Evolutionary conservation across 2,329 filamentous ascomycete genomes (phyloP).

Genomic region (Ophiobolus disseminans): DNA sequence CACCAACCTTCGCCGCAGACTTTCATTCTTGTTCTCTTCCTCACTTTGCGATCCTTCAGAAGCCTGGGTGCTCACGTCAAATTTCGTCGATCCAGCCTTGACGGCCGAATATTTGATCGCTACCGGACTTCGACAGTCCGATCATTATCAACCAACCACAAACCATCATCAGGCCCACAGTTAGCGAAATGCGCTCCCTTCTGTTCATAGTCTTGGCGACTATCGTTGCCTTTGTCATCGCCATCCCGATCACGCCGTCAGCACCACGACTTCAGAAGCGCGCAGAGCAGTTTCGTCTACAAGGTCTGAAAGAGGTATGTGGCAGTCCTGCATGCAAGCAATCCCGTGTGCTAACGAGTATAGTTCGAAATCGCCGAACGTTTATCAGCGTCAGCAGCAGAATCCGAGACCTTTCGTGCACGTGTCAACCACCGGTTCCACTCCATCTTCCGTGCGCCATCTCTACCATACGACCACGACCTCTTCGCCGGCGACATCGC

Average conservation of each 20-base stretch:
- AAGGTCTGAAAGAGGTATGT: conserved; percentile 45
- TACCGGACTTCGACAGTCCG: background rate
- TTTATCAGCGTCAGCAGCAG: conserved; percentile 29
- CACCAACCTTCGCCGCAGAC: conserved; percentile 16
- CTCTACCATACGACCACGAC: conserved; percentile 32
- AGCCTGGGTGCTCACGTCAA: conserved; percentile 19
- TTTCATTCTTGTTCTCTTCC: conserved; percentile 22
- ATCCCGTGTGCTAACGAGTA: conserved; percentile 13
- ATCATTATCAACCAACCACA: background rate
- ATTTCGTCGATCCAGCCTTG: background rate
- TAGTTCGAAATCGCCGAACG: conserved; percentile 45
- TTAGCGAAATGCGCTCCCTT: conserved; percentile 35
- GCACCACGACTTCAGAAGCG: conserved; percentile 41
- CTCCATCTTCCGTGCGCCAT: conserved; percentile 25
- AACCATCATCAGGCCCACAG: conserved; percentile 1
- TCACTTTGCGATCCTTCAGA: conserved; percentile 21
- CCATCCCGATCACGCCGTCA: conserved; percentile 45
- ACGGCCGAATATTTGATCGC: background rate
- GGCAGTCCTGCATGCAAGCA: background rate
- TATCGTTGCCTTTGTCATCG: conserved; percentile 30
- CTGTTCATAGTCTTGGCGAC: conserved; percentile 35
- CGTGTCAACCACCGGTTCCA: conserved; percentile 32
- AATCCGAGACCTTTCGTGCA: conserved; percentile 23
- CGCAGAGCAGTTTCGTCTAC: conserved; percentile 41
- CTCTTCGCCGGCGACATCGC: conserved; percentile 43